Percentiles rank a stretch among this genome's conserved stretches.
phyloP scores from a whole-genome alignment of 192 early-diverging fungal species.

The Phycomyces blakesleeanus region DNA sequence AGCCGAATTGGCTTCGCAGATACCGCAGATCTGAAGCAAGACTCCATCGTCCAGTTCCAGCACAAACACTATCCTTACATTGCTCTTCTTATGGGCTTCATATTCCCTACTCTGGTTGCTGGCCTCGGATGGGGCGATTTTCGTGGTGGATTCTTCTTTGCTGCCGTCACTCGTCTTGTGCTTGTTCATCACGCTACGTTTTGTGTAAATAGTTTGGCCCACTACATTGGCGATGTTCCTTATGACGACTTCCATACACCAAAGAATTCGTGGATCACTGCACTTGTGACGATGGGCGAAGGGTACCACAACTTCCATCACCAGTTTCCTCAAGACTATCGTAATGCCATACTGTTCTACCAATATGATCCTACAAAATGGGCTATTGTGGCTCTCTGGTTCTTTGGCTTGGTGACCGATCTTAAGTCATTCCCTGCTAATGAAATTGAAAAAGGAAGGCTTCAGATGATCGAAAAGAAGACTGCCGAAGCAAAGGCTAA shows the following conservation, averaged over 20 bases:
- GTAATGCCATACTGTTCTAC: conserved; percentile 74
- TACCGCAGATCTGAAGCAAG: conserved; percentile 71
- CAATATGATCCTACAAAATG: conserved; percentile 88
- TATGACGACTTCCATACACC: conserved; percentile 84
- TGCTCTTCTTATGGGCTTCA: conserved; percentile 67
- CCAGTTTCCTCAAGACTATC: conserved; percentile 84
- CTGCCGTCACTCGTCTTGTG: conserved; percentile 69
- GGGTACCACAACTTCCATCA: conserved; percentile 89
- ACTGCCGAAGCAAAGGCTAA: conserved; percentile 51
- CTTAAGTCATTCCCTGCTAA: conserved; percentile 76
- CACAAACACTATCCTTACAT: conserved; percentile 75
- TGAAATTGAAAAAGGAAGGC: conserved; percentile 73
- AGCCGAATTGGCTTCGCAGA: conserved; percentile 74
- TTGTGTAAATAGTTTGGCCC: conserved; percentile 83
- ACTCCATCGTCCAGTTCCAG: conserved; percentile 70
- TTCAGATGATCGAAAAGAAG: conserved; percentile 81
- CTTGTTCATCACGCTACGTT: conserved; percentile 87
- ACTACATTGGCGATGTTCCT: conserved; percentile 67
- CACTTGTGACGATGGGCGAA: conserved; percentile 76
- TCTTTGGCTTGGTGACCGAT: conserved; percentile 66
- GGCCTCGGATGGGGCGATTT: conserved; percentile 83
- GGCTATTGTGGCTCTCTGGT: conserved; percentile 59
- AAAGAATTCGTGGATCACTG: conserved; percentile 76
- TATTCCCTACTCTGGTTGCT: conserved; percentile 78
- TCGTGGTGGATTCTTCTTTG: conserved; percentile 75